Evolutionary conservation across 345 rosid genomes (phyloP).

Genomic region (Ricinus communis): DNA sequence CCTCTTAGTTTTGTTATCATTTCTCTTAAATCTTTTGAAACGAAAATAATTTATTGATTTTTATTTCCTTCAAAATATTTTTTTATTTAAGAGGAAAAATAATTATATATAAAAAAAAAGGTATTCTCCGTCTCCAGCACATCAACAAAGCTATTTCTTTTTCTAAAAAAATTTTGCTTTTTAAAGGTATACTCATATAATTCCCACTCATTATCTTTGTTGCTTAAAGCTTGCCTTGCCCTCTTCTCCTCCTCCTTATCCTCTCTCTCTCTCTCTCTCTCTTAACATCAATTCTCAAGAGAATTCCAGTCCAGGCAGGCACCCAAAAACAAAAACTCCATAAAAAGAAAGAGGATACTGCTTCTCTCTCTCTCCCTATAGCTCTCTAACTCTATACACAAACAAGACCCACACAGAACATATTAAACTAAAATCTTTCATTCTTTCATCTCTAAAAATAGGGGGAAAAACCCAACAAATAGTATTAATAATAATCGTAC

Average conservation of each 20-base stretch:
- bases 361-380: neutral
- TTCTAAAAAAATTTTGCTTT: slow-evolving; percentile 26
- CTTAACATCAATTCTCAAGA: slow-evolving; percentile 20
- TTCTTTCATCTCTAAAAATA: neutral
- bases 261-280: slow-evolving; percentile 17
- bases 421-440: slow-evolving; percentile 22
- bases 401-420: slow-evolving; percentile 43
- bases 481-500: too few species aligned
- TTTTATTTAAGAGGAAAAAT: too few species aligned
- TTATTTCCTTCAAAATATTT: too few species aligned
- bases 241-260: slow-evolving; percentile 28
- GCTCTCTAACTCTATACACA: neutral
- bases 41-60: too few species aligned
- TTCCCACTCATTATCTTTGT: slow-evolving; percentile 83
- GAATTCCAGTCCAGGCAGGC: slow-evolving; percentile 15
- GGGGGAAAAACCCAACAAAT: neutral
- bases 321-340: too few species aligned
- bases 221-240: slow-evolving; percentile 53
- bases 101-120: slow-evolving; percentile 9
- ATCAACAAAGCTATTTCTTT: slow-evolving; percentile 40
- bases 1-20: too few species aligned
- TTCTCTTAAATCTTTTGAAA: too few species aligned
- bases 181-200: slow-evolving; percentile 69
- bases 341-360: too few species aligned
- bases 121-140: slow-evolving; percentile 1